Conservation (phyloP, 495 filamentous ascomycete species). For the Parathielavia hyrcaniae region DNA sequence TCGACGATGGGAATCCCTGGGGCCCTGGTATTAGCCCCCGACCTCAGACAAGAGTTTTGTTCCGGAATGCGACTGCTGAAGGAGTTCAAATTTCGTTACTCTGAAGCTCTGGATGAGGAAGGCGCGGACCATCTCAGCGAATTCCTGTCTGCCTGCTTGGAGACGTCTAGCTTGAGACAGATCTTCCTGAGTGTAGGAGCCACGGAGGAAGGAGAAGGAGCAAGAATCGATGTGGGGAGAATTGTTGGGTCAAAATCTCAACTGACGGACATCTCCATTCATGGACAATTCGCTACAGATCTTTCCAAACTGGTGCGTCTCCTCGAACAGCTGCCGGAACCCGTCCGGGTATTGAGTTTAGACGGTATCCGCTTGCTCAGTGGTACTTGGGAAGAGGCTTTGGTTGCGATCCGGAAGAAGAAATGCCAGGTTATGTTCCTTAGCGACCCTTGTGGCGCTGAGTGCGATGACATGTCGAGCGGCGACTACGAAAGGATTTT, state of each 20-base stretch:
- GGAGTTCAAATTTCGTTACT: not conserved
- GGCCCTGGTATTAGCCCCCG: not conserved
- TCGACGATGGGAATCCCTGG: not conserved
- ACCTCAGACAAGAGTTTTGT: slow-evolving; percentile 6
- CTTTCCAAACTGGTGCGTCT: not conserved
- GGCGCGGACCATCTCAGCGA: not conserved
- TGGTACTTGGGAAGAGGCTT: slow-evolving; percentile 9
- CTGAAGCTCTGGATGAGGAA: not conserved
- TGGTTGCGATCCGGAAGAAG: slow-evolving; percentile 12
- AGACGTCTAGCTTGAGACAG: slow-evolving; percentile 1
- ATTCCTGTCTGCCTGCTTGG: slow-evolving; percentile 11
- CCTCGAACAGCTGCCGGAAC: slow-evolving; percentile 5
- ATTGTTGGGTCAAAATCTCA: not conserved
- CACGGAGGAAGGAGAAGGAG: not conserved
- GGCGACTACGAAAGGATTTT: slow-evolving; percentile 7
- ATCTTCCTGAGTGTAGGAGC: not conserved
- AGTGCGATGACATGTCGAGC: slow-evolving; percentile 2
- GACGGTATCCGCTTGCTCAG: not conserved
- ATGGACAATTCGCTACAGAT: not conserved
- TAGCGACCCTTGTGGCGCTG: not conserved
- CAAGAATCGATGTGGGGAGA: not conserved
- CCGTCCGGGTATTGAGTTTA: not conserved
- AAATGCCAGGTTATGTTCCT: not conserved
- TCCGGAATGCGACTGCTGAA: slow-evolving; percentile 7
- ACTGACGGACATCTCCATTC: not conserved